Evolutionary conservation across 129 eudicot species (phyloP).

Genomic region (Flaveria bidentis): DNA sequence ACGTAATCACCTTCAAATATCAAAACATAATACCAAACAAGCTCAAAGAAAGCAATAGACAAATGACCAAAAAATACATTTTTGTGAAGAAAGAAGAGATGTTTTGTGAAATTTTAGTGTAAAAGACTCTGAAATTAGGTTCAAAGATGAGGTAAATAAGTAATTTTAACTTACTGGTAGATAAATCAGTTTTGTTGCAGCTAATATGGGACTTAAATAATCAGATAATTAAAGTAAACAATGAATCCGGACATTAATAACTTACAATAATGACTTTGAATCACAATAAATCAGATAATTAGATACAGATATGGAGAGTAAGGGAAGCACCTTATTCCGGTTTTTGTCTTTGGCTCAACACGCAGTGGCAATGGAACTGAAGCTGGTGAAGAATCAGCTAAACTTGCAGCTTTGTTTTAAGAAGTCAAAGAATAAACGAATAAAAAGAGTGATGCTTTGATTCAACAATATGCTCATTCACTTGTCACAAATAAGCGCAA

Average conservation of each 20-base stretch:
- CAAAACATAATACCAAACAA: neutral
- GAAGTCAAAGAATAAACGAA: conserved; percentile 36
- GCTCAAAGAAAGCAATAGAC: neutral
- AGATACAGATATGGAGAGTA: conserved; percentile 25
- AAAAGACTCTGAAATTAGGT: neutral
- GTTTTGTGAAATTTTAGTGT: neutral
- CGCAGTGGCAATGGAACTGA: conserved; percentile 82
- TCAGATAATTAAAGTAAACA: too few relatives aligned
- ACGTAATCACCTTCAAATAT: neutral
- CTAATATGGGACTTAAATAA: neutral
- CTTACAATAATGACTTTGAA: neutral
- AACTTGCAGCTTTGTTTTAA: conserved; percentile 79
- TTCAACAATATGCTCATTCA: neutral
- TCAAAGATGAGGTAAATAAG: neutral
- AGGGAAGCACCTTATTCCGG: conserved; percentile 77
- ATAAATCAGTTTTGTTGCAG: neutral
- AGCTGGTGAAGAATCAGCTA: conserved; percentile 84
- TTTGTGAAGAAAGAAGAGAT: neutral
- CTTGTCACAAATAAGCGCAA: neutral
- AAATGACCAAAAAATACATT: neutral
- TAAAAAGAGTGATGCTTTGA: neutral
- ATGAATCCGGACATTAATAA: neutral
- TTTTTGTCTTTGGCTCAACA: conserved; percentile 95
- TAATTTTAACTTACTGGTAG: neutral
- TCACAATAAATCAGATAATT: neutral